A percentile compares a stretch with the other conserved stretches of the same genome.
Conservation (phyloP, 495 filamentous ascomycete genomes). For the Penicillium simplicissimum region DNA sequence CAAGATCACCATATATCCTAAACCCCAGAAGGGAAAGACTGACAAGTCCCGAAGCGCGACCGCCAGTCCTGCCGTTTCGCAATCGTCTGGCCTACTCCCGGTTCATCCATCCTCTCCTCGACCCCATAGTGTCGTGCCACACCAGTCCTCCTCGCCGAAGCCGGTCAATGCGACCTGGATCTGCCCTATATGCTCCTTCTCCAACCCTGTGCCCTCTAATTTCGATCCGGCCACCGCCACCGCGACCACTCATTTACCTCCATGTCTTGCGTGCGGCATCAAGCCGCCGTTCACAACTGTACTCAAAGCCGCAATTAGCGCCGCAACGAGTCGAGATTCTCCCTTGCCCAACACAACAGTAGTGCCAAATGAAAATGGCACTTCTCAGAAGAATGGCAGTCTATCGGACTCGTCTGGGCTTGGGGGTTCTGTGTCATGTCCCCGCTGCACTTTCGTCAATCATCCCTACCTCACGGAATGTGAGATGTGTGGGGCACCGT, state of each 20-base stretch:
- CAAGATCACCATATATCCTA: slow-evolving; percentile 87
- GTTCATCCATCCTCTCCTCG: slow-evolving; percentile 29
- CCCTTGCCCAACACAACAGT: slow-evolving; percentile 23
- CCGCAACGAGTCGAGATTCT: slow-evolving; percentile 55
- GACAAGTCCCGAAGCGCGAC: slow-evolving; percentile 36
- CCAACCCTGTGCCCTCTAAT: slow-evolving; percentile 91
- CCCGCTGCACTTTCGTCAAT: slow-evolving; percentile 91
- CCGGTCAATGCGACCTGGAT: slow-evolving; percentile 81
- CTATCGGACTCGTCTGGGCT: slow-evolving; percentile 1
- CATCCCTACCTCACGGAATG: slow-evolving; percentile 83
- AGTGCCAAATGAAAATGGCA: slow-evolving; percentile 14
- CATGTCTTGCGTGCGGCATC: slow-evolving; percentile 92
- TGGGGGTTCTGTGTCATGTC: slow-evolving; percentile 55
- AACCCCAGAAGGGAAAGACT: slow-evolving; percentile 58
- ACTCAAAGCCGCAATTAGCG: slow-evolving; percentile 79
- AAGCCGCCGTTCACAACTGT: slow-evolving; percentile 80
- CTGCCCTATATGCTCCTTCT: slow-evolving; percentile 94
- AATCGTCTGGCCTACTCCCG: slow-evolving; percentile 22
- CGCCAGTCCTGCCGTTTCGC: slow-evolving; percentile 37
- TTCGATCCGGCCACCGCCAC: slow-evolving; percentile 82
- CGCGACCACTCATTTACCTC: slow-evolving; percentile 71
- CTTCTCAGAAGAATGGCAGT: slow-evolving; percentile 11
- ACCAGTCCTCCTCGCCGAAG: slow-evolving; percentile 31
- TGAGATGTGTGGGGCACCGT: slow-evolving; percentile 85
- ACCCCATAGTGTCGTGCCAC: slow-evolving; percentile 20